phyloP scores from a whole-genome alignment of 768 basidiomycete genomes.

The Clitopilus passeckerianus region DNA sequence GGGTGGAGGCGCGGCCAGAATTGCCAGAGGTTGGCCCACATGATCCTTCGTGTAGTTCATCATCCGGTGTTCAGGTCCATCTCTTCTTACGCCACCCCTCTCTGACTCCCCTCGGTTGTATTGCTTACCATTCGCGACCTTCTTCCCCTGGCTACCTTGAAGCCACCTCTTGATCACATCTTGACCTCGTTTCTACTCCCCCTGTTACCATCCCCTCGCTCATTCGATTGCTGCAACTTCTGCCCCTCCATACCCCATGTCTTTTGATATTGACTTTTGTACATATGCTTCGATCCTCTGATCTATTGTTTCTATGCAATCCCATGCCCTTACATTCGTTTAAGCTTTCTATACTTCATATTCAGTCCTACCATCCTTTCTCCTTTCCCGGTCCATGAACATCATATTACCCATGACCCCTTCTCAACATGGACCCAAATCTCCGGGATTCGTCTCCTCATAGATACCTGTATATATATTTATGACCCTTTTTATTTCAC shows the following conservation, averaged over 20 bases:
- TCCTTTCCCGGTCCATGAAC: not conserved
- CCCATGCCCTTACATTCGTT: conserved; percentile 5
- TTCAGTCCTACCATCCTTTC: not conserved
- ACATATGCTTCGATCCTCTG: conserved; percentile 7
- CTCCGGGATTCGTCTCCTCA: not conserved
- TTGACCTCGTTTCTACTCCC: not conserved
- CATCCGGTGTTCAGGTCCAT: not conserved
- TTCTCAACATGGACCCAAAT: conserved; percentile 3
- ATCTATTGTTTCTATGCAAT: conserved; percentile 6
- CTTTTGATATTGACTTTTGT: conserved; percentile 2
- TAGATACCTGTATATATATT: conserved; percentile 5
- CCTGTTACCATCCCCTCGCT: not conserved
- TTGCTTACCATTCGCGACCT: not conserved
- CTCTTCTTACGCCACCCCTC: not conserved
- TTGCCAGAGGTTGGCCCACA: conserved; percentile 76
- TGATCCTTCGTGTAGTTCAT: conserved; percentile 19
- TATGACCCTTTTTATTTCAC: conserved; percentile 3
- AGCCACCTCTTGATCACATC: not conserved
- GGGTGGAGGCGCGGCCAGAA: conserved; percentile 70
- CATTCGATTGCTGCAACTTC: conserved; percentile 1
- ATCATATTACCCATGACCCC: conserved; percentile 4
- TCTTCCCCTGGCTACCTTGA: not conserved
- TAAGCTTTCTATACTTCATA: not conserved
- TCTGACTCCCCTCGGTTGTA: not conserved
- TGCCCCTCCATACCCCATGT: not conserved